Evolutionary conservation across 805 yeast genomes (phyloP), one percentile per base, ranked within the genome.

Genomic region (Saccharomycodes ludwigii): DNA sequence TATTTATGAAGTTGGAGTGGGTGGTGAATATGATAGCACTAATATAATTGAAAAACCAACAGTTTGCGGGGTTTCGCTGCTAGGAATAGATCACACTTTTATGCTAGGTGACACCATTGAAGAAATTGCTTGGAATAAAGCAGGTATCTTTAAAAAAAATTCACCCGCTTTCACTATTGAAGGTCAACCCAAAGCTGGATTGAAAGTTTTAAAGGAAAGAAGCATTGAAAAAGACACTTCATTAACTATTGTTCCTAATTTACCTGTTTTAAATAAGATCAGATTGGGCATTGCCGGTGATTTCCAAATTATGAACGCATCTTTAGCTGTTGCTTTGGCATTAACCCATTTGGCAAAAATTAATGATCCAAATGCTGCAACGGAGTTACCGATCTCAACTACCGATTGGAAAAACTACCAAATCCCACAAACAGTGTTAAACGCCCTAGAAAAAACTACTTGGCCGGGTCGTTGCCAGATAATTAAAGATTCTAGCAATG

Each of bases 391-490:
- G 18, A 16, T 10, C 30, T 4, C 31, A 29, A 11, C 37, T 37
- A 11, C 21, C 13, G 12, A 34, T 43, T 4, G 46, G 43, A 10
- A 40, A 37, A 6, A 26, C 49, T 24, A 31, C 40, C 21, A 27
- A 46, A 19, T 76, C 24, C 79, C 81, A 1, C 59, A 56, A 10
- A 55, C 59, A 40, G 71, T 77, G 35, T 39, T 61, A 4, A 42
- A 44, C 11, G 96, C 95, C 3, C 61, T 88, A 23, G 71, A 65
- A 31, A 36, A 56, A 2, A 80, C 94, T 1, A 58, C 64, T 27
- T 91, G 97, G 95, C 91, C 91, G n/a, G 99, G 99, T 1, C 65
- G 99, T 43, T 88, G 97, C 45, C 96, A 93, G 57, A 65, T 73
- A 2, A 54, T 83, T 19, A 38, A 43, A 5, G 65, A 59, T 16